Conservation (phyloP, 192 early-diverging fungal species). For the Geranomyces michiganensis region DNA sequence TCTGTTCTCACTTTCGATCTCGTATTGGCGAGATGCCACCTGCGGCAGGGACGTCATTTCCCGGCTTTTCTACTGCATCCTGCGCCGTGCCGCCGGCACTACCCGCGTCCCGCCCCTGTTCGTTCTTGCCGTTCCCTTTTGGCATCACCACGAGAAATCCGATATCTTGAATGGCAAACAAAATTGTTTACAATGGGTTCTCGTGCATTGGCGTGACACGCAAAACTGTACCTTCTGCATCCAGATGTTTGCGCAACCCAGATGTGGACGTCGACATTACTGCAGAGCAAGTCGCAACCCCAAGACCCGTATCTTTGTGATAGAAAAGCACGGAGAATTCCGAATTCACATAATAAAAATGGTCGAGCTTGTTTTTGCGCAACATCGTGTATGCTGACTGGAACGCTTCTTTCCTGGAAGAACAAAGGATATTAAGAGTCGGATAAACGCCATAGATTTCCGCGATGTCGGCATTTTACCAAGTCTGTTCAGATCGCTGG, state of each 20-base stretch:
- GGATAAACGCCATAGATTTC: neutral
- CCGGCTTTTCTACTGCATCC: neutral
- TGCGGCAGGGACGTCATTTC: neutral
- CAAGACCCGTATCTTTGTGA: neutral
- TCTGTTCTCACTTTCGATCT: neutral
- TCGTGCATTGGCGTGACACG: neutral
- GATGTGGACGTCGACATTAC: constrained; percentile 20
- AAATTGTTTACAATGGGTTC: neutral
- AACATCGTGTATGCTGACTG: constrained; percentile 12
- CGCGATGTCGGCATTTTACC: constrained; percentile 6
- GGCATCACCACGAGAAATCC: neutral
- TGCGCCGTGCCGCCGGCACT: too few relatives aligned
- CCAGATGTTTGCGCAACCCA: constrained; percentile 21
- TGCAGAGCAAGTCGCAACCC: neutral
- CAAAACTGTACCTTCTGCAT: constrained; percentile 28
- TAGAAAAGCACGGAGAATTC: constrained; percentile 32
- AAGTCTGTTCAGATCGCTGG: constrained; percentile 8
- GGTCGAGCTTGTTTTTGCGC: neutral
- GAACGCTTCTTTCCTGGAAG: constrained; percentile 31
- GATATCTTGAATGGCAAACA: neutral
- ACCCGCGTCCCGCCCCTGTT: neutral
- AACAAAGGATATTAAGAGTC: neutral
- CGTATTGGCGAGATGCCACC: neutral
- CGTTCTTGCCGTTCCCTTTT: neutral
- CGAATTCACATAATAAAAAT: constrained; percentile 35